Evolutionary conservation across 2,329 filamentous ascomycete genomes (phyloP).

Genomic region (Neurospora crassa): DNA sequence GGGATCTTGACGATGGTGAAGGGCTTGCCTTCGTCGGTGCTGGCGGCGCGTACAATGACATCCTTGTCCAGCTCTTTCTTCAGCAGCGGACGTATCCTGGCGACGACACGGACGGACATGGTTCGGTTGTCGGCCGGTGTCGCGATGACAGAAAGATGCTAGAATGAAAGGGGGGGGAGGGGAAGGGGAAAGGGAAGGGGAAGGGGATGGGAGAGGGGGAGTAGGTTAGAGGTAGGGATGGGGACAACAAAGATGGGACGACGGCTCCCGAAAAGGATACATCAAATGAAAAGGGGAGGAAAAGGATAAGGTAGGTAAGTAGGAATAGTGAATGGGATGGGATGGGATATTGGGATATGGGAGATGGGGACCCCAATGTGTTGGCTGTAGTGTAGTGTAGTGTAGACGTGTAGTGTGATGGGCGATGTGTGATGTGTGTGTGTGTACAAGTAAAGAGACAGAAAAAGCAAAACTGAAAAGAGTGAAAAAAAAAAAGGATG

Average conservation of each 20-base stretch:
- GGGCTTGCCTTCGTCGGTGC: slow-evolving; percentile 49
- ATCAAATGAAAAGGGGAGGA: neutral
- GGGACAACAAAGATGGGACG: neutral
- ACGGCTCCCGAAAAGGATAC: neutral
- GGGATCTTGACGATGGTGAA: slow-evolving; percentile 75
- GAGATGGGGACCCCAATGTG: neutral
- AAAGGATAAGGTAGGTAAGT: neutral
- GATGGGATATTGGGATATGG: neutral
- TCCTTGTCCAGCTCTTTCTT: slow-evolving; percentile 80
- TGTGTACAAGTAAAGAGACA: neutral
- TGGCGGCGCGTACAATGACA: slow-evolving; percentile 66
- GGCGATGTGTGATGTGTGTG: too few relatives aligned
- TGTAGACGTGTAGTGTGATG: too few relatives aligned
- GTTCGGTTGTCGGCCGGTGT: slow-evolving; percentile 5
- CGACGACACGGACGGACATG: slow-evolving; percentile 75
- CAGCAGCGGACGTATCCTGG: slow-evolving; percentile 80
- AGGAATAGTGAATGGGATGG: neutral
- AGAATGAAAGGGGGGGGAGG: neutral
- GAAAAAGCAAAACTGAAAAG: neutral
- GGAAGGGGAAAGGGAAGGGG: neutral
- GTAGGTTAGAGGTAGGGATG: neutral
- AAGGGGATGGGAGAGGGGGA: neutral
- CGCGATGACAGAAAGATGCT: slow-evolving; percentile 2
- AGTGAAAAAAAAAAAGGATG: neutral
- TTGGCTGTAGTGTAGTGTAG: neutral